These are phyloP conservation scores for Hortiboletus campestris DNA, from an alignment of 768 basidiomycete genomes.

Conservation along the genomic window DNA sequence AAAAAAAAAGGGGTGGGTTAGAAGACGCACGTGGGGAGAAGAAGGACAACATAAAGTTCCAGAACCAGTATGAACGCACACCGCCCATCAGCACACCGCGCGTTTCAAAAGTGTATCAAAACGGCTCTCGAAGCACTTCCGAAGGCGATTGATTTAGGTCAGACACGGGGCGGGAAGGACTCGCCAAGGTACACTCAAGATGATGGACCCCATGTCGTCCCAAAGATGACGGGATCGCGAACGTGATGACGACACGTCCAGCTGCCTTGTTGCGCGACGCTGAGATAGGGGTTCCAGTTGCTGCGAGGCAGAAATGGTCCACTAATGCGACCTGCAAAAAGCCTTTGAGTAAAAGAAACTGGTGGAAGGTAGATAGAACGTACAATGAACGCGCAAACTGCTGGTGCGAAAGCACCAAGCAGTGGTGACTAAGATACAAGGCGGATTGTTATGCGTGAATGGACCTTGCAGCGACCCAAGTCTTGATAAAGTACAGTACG, in stretches of 20 bases:
- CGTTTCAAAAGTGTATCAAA: slow-evolving; percentile 14
- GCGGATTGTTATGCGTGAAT: slow-evolving; percentile 9
- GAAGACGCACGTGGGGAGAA: slow-evolving; percentile 56
- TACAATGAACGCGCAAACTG: slow-evolving; percentile 60
- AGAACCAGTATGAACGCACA: slow-evolving; percentile 50
- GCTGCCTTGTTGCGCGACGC: slow-evolving; percentile 53
- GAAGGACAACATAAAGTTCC: slow-evolving; percentile 75
- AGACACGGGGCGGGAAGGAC: slow-evolving; percentile 78
- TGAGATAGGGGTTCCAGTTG: slow-evolving; percentile 46
- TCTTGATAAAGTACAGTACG: slow-evolving; percentile 65
- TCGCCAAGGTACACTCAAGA: slow-evolving; percentile 81
- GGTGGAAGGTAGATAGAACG: slow-evolving; percentile 11
- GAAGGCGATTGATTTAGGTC: slow-evolving; percentile 76
- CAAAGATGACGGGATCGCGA: slow-evolving; percentile 68
- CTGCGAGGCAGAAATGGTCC: slow-evolving; percentile 65
- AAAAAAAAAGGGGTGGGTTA: neutral
- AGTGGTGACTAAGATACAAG: too few relatives aligned
- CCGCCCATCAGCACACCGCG: slow-evolving; percentile 4
- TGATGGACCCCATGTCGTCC: slow-evolving; percentile 75
- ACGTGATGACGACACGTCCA: slow-evolving; percentile 67
- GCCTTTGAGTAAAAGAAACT: neutral
- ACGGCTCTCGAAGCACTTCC: slow-evolving; percentile 62
- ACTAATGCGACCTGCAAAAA: slow-evolving; percentile 59
- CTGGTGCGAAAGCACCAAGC: slow-evolving; percentile 60
- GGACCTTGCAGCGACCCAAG: slow-evolving; percentile 68